Conservation (phyloP, 192 early-diverging fungal species). For the Podila clonocystis region DNA sequence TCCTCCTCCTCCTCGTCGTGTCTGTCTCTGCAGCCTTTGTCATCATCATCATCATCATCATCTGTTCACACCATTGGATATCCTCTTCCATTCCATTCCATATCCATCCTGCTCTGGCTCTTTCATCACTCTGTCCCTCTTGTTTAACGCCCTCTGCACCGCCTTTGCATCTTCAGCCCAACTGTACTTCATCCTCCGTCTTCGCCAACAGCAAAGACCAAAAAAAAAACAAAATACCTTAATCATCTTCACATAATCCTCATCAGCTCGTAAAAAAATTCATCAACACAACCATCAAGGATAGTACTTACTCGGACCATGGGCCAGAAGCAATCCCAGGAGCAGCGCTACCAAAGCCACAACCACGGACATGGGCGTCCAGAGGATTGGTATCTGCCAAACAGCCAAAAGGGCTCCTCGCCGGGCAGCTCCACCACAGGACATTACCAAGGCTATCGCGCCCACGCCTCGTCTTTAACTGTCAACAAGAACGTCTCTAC, state of each 20-base stretch:
- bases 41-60: conserved; percentile 7
- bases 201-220: not conserved
- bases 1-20: not conserved
- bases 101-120: too few relatives aligned
- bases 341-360: conserved; percentile 9
- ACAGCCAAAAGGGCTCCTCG: conserved; percentile 19
- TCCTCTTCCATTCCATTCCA: too few relatives aligned
- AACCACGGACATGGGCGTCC: conserved; percentile 23
- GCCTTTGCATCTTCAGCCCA: not conserved
- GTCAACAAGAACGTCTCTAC: conserved; percentile 39
- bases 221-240: too few relatives aligned
- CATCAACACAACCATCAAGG: not conserved
- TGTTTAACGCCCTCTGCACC: too few relatives aligned
- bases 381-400: conserved; percentile 40
- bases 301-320: conserved; percentile 9
- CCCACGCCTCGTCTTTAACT: conserved; percentile 30
- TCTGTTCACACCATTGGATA: not conserved
- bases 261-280: not conserved
- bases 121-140: too few relatives aligned
- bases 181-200: not conserved
- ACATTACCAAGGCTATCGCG: conserved; percentile 28
- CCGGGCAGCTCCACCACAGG: conserved; percentile 42
- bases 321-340: conserved; percentile 42
- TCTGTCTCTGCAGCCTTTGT: not conserved
- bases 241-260: not conserved